These are phyloP conservation scores for Coemansia sp. DNA, from an alignment of 192 early-diverging fungal genomes.

Conservation along the genomic window DNA sequence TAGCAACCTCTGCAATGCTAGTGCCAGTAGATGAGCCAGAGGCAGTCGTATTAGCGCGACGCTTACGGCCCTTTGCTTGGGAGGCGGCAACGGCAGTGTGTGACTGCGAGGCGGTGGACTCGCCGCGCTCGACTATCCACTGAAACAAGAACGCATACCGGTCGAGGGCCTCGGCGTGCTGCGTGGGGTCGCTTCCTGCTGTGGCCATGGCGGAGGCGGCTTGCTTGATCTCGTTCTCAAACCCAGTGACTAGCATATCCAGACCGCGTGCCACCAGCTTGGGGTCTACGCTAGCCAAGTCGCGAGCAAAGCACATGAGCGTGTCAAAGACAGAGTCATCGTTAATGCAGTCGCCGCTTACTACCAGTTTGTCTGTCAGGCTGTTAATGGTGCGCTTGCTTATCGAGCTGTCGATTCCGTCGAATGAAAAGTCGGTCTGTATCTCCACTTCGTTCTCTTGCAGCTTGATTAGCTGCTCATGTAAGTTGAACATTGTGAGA, in stretches of 20 bases:
- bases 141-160: slow-evolving; percentile 81
- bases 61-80: slow-evolving; percentile 34
- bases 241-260: slow-evolving; percentile 72
- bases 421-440: slow-evolving; percentile 43
- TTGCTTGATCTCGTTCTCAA: slow-evolving; percentile 64
- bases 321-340: slow-evolving; percentile 27
- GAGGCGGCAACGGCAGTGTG: slow-evolving; percentile 7
- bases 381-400: slow-evolving; percentile 57
- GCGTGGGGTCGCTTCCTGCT: slow-evolving; percentile 68
- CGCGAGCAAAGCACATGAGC: slow-evolving; percentile 50
- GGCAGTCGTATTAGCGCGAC: slow-evolving; percentile 22
- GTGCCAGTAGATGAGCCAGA: slow-evolving; percentile 27
- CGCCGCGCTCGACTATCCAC: slow-evolving; percentile 75
- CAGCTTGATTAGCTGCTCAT: slow-evolving; percentile 62
- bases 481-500: slow-evolving; percentile 54
- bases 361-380: slow-evolving; percentile 55
- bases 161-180: slow-evolving; percentile 68
- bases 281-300: slow-evolving; percentile 48
- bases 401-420: slow-evolving; percentile 35
- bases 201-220: slow-evolving; percentile 63
- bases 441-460: slow-evolving; percentile 58
- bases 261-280: slow-evolving; percentile 60
- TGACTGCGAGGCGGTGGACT: slow-evolving; percentile 57
- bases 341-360: slow-evolving; percentile 41
- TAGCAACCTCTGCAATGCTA: slow-evolving; percentile 36